phyloP scores from a whole-genome alignment of 2,329 filamentous ascomycete genomes.

The Ophiostoma sp. region DNA sequence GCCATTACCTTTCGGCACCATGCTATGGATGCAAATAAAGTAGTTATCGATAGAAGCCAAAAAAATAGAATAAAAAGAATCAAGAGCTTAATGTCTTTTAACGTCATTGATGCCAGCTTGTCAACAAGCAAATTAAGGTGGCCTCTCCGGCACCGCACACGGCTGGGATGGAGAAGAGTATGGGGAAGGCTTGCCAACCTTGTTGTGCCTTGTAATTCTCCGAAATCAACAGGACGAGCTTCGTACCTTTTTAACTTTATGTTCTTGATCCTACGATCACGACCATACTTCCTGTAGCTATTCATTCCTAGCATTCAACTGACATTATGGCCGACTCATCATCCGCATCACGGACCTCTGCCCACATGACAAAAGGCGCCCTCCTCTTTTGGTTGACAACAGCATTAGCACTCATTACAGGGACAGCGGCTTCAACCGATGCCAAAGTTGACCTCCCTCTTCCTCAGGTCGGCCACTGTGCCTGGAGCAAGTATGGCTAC shows the following conservation, averaged over 20 bases:
- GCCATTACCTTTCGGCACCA: background rate
- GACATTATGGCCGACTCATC: background rate
- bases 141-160: background rate
- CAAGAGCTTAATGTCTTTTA: background rate
- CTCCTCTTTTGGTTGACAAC: background rate
- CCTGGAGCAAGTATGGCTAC: constrained; percentile 24
- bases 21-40: background rate
- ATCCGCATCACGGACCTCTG: background rate
- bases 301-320: background rate
- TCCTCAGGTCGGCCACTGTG: constrained; percentile 18
- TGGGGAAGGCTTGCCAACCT: background rate
- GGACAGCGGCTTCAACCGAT: background rate
- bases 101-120: constrained; percentile 25
- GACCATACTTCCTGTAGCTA: background rate
- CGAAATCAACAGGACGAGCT: background rate
- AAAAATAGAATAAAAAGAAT: too few species aligned
- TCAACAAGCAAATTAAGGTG: constrained; percentile 7
- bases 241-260: background rate
- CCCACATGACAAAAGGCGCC: background rate
- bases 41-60: background rate
- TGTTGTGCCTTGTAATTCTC: background rate
- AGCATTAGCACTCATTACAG: background rate
- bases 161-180: too few species aligned
- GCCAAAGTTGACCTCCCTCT: background rate
- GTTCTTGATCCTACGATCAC: background rate